These are phyloP conservation scores for Pythium graminicola DNA, from an alignment of 352 stramenopile species.

Conservation along the genomic window DNA sequence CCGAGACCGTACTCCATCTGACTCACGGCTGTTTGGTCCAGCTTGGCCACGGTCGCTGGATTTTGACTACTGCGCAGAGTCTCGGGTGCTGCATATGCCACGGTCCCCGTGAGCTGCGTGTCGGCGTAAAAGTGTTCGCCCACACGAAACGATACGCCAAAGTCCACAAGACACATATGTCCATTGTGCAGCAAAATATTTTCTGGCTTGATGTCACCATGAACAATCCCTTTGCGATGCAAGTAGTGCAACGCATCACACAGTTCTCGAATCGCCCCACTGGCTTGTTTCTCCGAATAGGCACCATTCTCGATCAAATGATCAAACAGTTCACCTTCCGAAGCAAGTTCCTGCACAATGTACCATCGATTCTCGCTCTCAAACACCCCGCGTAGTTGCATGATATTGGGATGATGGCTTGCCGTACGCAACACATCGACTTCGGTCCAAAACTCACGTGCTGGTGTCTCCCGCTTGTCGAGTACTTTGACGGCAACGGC, in stretches of 20 bases:
- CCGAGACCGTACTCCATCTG: conserved; percentile 43
- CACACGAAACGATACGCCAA: conserved; percentile 75
- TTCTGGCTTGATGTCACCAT: conserved; percentile 94
- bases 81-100: conserved; percentile 70
- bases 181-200: conserved; percentile 87
- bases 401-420: conserved; percentile 71
- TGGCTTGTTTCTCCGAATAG: conserved; percentile 53
- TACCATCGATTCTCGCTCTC: conserved; percentile 76
- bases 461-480: conserved; percentile 67
- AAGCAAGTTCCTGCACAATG: conserved; percentile 74
- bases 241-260: conserved; percentile 89
- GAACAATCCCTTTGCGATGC: conserved; percentile 86
- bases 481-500: conserved; percentile 77
- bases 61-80: conserved; percentile 44
- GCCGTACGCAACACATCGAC: conserved; percentile 70
- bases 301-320: conserved; percentile 65
- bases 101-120: conserved; percentile 62
- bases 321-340: conserved; percentile 66
- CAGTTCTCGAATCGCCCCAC: conserved; percentile 89
- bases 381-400: conserved; percentile 63
- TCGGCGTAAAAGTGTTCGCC: conserved; percentile 72
- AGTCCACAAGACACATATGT: conserved; percentile 82
- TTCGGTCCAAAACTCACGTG: conserved; percentile 78
- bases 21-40: conserved; percentile 20
- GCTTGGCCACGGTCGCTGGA: conserved; percentile 4